Base-by-base conservation (phyloP, 495 filamentous ascomycete genomes). In the Podospora fimiseda region DNA sequence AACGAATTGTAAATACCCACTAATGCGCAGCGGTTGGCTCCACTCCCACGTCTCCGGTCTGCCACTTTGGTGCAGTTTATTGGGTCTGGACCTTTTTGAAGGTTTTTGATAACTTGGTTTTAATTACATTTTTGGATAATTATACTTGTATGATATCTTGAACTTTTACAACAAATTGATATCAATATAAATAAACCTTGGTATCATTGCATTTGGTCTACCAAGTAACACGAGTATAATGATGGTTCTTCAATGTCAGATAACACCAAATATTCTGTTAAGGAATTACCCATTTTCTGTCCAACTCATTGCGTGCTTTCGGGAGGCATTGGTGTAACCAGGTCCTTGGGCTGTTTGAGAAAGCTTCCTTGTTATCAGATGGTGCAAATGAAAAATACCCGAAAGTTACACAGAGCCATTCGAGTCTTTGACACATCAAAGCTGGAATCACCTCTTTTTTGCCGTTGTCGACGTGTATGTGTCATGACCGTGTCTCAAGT, bases 271-370 rank as follows among this genome's bases (percentile, higher is more conserved):
- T n/a, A n/a, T 11, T 33, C 6, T 33, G 27, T 33, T 33, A 33
- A 11, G 27, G 5, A 5, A 33, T 33, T 33, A 5, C 11, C 27
- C 27, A n/a, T 47, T 15, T 47, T 33, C 23, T 47, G 44, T 47
- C 16, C 24, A 47, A 24, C 21, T 6, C 27, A 30, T 47, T 27
- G 33, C 24, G 43, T 47, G 44, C 21, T 47, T 47, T n/a, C 23
- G 13, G 9, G 9, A n/a, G 6, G 9, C 44, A 23, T n/a, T 47
- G 21, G 44, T 47, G 44, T 47, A 47, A 47, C 44, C 44, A 47
- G 15, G 44, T 24, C 27, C 44, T 47, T 47, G 44, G 21, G 44
- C 44, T 3, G 21, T 47, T 47, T 36, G 44, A 23, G 24, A 47
- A 47, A 33, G 15, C 22, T 33, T 16, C 44, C 14, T 15, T 21